phyloP scores from a whole-genome alignment of 805 yeast genomes.

The Myxozyma kluyveri region DNA sequence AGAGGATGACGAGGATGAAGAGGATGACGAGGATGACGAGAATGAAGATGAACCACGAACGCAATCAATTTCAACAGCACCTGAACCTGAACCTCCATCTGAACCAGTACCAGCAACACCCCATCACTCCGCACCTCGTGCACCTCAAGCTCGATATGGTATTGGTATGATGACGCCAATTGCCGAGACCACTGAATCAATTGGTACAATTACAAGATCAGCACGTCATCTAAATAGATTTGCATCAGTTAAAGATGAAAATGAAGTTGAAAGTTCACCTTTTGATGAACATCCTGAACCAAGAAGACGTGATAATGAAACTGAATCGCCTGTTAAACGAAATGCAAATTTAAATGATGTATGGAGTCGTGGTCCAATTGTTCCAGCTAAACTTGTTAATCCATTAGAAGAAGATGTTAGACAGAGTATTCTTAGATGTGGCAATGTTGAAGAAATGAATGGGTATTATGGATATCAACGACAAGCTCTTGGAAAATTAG shows the following conservation, averaged over 20 bases:
- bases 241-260: slow-evolving; percentile 7
- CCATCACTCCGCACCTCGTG: slow-evolving; percentile 10
- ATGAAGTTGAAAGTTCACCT: slow-evolving; percentile 18
- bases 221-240: neutral
- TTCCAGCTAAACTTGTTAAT: slow-evolving; percentile 34
- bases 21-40: slow-evolving; percentile 7
- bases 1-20: slow-evolving; percentile 14
- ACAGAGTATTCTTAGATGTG: slow-evolving; percentile 33
- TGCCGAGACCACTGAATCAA: slow-evolving; percentile 34
- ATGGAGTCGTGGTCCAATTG: slow-evolving; percentile 18
- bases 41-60: neutral
- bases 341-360: neutral
- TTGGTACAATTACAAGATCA: slow-evolving; percentile 17
- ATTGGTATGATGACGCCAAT: slow-evolving; percentile 36
- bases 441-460: slow-evolving; percentile 38
- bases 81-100: neutral
- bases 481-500: slow-evolving; percentile 31
- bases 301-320: slow-evolving; percentile 3
- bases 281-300: slow-evolving; percentile 24
- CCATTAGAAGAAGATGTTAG: slow-evolving; percentile 50
- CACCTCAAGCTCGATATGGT: slow-evolving; percentile 12
- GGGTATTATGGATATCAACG: slow-evolving; percentile 38
- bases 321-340: slow-evolving; percentile 9
- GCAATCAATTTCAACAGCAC: neutral
- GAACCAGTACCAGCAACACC: slow-evolving; percentile 25